Conservation (phyloP, 1,284 basidiomycete genomes). For the Cystobasidium slooffiae region DNA sequence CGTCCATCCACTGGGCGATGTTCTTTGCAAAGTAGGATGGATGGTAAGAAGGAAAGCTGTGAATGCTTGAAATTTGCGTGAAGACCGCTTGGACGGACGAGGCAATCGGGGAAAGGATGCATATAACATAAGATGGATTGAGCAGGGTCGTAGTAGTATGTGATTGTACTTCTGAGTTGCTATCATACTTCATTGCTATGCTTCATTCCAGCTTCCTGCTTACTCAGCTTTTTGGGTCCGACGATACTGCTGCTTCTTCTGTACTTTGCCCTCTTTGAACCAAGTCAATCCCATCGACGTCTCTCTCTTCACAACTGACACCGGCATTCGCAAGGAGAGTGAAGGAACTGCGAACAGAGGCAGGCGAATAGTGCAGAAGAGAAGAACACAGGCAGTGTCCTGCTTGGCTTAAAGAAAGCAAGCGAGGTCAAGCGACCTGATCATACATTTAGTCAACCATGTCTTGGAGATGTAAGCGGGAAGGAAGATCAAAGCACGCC, state of each 20-base stretch:
- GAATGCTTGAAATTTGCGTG: slow-evolving; percentile 20
- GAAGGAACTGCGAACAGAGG: too few relatives aligned
- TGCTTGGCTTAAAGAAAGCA: too few relatives aligned
- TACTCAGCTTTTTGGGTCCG: slow-evolving; percentile 1
- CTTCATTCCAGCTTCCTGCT: neutral
- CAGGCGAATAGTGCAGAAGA: too few relatives aligned
- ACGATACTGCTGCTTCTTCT: neutral
- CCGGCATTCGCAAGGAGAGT: too few relatives aligned
- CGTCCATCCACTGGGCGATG: neutral
- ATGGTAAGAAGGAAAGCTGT: slow-evolving; percentile 1
- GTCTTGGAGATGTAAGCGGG: slow-evolving; percentile 41
- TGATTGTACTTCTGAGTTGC: neutral
- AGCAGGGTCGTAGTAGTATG: neutral
- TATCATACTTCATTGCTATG: neutral
- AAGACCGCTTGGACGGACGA: neutral
- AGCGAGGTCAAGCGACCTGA: too few relatives aligned
- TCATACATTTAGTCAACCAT: neutral
- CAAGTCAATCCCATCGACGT: neutral
- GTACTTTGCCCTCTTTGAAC: neutral
- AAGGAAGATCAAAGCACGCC: neutral
- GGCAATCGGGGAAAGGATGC: neutral
- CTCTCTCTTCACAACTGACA: neutral
- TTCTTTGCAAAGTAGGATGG: neutral
- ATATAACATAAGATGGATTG: neutral
- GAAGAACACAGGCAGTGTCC: too few relatives aligned